Base-by-base conservation (phyloP, 306 rosid species). In the Vigna unguiculata region DNA sequence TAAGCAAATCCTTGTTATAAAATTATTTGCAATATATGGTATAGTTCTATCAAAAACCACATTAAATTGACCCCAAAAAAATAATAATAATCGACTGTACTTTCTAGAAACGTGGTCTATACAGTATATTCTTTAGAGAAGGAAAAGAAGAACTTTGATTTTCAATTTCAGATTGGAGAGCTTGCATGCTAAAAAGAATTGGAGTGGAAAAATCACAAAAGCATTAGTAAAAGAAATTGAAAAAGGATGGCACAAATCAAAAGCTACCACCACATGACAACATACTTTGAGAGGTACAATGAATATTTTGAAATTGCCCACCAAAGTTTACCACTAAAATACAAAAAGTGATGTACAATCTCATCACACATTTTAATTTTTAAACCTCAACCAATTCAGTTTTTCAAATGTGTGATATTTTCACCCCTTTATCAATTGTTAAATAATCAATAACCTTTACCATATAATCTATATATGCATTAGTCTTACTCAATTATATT, bases 171-270 rank as follows among this genome's bases (percentile, higher is more conserved):
- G 34, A 6, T 30, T 78, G 21, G 52, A 51, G 81, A 57, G 24
- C 51, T 69, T 9, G 6, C 52, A 40, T 64, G 70, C 17, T 19
- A 11, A 65, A 65, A 65, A 19, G 4, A 12, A 63, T 36, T 49
- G 6, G 2, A 28, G 30, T 28, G 16, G 6, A 4, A 6, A 16
- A 8, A 36, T 15, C 52, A 65, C 0, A 65, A 64, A 65, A 65
- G 32, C 22, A 12, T 40, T 20, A 20, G 51, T 12, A 65, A 65
- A 65, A 65, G 48, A 65, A 60, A 5, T 40, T 69, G n/a, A 13
- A 14, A 22, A 67, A 41, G n/a, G 53, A 34, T 47, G 48, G 48
- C 62, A 74, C 71, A 65, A 65, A 65, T 20, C n/a, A 49, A 63
- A 63, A 63, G 63, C 80, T 21, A 49, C 22, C 45, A 36, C 25